phyloP scores from a whole-genome alignment of 148 eudicot species.

The Oxyria digyna region DNA sequence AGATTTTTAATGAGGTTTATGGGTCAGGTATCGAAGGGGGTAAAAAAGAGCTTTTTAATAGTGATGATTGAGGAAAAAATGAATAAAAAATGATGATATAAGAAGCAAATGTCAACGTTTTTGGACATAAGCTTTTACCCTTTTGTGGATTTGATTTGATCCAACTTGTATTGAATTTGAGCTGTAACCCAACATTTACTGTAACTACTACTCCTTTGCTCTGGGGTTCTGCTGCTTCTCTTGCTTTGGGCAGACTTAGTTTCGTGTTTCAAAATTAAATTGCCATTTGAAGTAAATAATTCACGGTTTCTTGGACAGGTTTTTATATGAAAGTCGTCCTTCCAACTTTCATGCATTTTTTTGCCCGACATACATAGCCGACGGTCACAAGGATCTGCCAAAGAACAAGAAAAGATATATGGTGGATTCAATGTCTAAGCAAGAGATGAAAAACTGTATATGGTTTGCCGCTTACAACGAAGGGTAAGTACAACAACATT shows the following conservation, averaged over 20 bases:
- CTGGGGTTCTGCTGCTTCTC: neutral
- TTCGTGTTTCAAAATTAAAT: neutral
- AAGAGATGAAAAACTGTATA: neutral
- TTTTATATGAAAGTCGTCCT: neutral
- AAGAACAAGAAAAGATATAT: neutral
- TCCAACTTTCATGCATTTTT: too few species aligned
- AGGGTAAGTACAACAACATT: neutral
- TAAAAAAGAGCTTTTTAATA: neutral
- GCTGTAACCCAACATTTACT: constrained; percentile 6
- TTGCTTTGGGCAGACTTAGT: neutral
- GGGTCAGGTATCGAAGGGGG: neutral
- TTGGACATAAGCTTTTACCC: constrained; percentile 3
- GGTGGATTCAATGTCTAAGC: neutral
- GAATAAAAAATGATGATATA: neutral
- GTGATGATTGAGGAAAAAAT: neutral
- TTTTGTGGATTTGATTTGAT: neutral
- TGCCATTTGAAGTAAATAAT: neutral
- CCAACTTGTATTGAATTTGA: neutral
- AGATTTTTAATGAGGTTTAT: neutral
- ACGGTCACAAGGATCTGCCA: neutral
- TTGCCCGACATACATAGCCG: neutral
- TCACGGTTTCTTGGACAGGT: neutral
- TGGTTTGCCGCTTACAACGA: neutral
- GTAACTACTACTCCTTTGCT: neutral
- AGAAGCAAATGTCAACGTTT: constrained; percentile 3